Evolutionary conservation across 352 stramenopile species (phyloP).

Genomic region (Globisporangium irregulare): DNA sequence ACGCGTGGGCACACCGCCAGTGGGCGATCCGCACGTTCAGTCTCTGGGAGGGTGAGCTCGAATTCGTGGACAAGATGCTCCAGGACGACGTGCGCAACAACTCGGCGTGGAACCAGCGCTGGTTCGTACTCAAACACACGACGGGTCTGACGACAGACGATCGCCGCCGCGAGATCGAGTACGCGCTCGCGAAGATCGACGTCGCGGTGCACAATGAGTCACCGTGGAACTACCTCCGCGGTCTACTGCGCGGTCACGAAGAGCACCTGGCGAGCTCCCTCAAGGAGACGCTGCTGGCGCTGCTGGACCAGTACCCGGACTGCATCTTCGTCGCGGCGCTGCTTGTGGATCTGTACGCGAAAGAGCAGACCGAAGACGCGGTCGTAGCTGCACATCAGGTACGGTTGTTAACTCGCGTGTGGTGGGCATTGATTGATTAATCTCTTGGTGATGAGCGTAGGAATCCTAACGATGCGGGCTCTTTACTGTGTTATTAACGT

Average conservation of each 20-base stretch:
- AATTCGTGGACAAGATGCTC: slow-evolving; percentile 89
- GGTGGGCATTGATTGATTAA: not conserved
- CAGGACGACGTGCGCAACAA: slow-evolving; percentile 96
- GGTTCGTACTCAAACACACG: slow-evolving; percentile 76
- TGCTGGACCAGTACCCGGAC: slow-evolving; percentile 41
- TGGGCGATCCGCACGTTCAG: slow-evolving; percentile 89
- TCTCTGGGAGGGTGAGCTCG: slow-evolving; percentile 93
- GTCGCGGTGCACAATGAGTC: slow-evolving; percentile 88
- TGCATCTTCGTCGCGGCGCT: slow-evolving; percentile 72
- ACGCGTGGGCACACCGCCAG: slow-evolving; percentile 97
- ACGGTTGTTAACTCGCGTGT: not conserved
- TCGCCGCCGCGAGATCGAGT: slow-evolving; percentile 67
- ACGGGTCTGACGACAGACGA: slow-evolving; percentile 29
- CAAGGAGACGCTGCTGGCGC: slow-evolving; percentile 34
- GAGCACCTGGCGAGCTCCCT: slow-evolving; percentile 34
- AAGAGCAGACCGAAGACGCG: slow-evolving; percentile 41
- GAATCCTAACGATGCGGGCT: not conserved
- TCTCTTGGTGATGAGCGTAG: not conserved
- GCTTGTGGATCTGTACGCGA: slow-evolving; percentile 69
- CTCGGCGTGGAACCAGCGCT: slow-evolving; percentile 90
- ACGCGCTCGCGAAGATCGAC: slow-evolving; percentile 65
- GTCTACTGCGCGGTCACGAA: slow-evolving; percentile 55
- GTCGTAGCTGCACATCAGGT: slow-evolving; percentile 42
- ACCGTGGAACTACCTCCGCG: slow-evolving; percentile 90
- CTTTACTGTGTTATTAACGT: not conserved